Conservation (phyloP, 306 rosid genomes). For the Inga laurina region DNA sequence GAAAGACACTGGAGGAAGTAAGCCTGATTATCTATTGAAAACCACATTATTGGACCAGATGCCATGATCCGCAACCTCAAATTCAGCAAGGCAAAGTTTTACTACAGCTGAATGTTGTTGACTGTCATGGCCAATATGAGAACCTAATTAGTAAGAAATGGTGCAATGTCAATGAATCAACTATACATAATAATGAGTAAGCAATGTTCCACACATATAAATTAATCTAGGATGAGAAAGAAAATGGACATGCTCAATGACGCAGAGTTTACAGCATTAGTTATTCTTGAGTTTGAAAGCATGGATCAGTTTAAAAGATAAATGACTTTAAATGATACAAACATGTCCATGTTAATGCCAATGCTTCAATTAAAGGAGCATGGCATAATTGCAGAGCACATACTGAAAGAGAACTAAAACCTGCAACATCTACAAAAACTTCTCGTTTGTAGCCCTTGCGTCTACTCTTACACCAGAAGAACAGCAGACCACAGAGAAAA, state of each 20-base stretch:
- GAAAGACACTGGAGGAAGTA: background rate
- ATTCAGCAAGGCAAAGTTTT: background rate
- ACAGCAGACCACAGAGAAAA: conserved; percentile 56
- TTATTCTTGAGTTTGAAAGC: conserved; percentile 9
- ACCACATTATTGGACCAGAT: background rate
- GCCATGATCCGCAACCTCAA: background rate
- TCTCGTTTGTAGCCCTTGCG: conserved; percentile 73
- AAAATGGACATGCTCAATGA: background rate
- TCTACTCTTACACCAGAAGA: conserved; percentile 61
- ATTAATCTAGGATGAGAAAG: background rate
- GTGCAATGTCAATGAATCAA: conserved; percentile 19
- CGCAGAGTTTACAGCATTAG: background rate
- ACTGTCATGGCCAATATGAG: conserved; percentile 3
- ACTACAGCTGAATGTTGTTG: conserved; percentile 16
- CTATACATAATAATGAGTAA: background rate
- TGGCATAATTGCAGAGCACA: conserved; percentile 16
- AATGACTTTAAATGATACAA: conserved; percentile 22
- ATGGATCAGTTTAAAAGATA: background rate
- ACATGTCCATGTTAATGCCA: background rate
- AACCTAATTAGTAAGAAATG: background rate
- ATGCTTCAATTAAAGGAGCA: conserved; percentile 25
- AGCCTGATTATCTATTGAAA: background rate
- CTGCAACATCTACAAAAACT: conserved; percentile 95
- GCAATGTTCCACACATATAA: background rate
- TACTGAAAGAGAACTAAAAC: conserved; percentile 50